These are phyloP conservation scores for Pichia inconspicua DNA, from an alignment of 1,139 yeast genomes.

Conservation along the genomic window DNA sequence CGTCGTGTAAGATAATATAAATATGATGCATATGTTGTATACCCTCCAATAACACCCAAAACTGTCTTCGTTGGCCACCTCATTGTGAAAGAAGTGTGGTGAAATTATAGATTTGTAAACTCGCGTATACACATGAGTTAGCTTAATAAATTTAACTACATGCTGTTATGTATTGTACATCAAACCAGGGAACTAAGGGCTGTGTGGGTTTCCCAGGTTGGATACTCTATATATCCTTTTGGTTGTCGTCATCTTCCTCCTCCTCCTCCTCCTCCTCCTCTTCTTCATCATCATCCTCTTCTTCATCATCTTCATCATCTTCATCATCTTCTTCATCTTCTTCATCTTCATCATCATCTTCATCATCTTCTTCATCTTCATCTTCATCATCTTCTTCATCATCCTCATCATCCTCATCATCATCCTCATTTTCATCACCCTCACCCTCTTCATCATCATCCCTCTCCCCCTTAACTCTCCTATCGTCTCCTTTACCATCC, in stretches of 20 bases:
- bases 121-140: too few species aligned
- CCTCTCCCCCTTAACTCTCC: constrained; percentile 8
- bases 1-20: constrained; percentile 51
- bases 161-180: too few species aligned
- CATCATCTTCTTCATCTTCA: constrained; percentile 21
- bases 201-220: too few species aligned
- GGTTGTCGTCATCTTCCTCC: too few species aligned
- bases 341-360: constrained; percentile 13
- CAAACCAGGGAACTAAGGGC: too few species aligned
- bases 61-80: neutral
- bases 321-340: constrained; percentile 20
- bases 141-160: too few species aligned
- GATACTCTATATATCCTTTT: too few species aligned
- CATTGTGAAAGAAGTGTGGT: neutral
- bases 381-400: constrained; percentile 22
- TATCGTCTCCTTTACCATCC: constrained; percentile 7
- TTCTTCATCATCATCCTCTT: too few species aligned
- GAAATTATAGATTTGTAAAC: too few species aligned
- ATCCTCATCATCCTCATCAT: constrained; percentile 23
- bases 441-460: constrained; percentile 19
- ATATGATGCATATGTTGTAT: constrained; percentile 43
- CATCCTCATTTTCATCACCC: constrained; percentile 22
- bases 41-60: constrained; percentile 20
- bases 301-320: neutral
- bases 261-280: too few species aligned